Percentiles rank a stretch among this genome's conserved stretches.
Evolutionary conservation across 2,329 filamentous ascomycete species (phyloP).

Genomic region (Hyphodiscus sp.): DNA sequence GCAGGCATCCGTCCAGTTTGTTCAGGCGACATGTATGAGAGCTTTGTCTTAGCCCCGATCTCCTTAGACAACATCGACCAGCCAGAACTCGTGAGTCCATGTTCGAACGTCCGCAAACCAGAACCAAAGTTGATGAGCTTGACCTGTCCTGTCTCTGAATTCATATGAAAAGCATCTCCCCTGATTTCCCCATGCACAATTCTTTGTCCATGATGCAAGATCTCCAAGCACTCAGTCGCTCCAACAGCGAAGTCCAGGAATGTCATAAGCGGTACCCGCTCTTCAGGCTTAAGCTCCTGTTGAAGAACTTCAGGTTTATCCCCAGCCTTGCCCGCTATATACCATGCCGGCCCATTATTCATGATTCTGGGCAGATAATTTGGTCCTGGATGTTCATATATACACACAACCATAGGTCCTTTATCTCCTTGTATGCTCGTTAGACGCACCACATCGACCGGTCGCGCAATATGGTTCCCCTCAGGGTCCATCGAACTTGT

Average conservation of each 20-base stretch:
- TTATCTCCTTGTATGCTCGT: conserved; percentile 62
- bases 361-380: conserved; percentile 68
- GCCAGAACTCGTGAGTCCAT: conserved; percentile 76
- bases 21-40: conserved; percentile 89
- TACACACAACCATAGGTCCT: conserved; percentile 65
- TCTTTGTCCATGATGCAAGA: conserved; percentile 82
- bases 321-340: conserved; percentile 46
- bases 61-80: conserved; percentile 82
- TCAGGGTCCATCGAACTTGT: conserved; percentile 64
- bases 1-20: conserved; percentile 90
- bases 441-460: conserved; percentile 72
- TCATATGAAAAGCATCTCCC: conserved; percentile 86
- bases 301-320: conserved; percentile 34
- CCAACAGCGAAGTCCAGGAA: conserved; percentile 92
- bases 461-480: conserved; percentile 70
- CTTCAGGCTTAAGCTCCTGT: conserved; percentile 38
- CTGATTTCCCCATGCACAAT: conserved; percentile 88
- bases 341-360: conserved; percentile 72
- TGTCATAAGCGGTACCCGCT: conserved; percentile 61
- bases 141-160: conserved; percentile 61
- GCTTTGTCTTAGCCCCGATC: conserved; percentile 78
- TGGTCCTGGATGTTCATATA: conserved; percentile 71
- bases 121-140: conserved; percentile 82
- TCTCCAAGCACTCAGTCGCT: conserved; percentile 76
- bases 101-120: conserved; percentile 81